Percentiles rank a stretch among this genome's conserved stretches.
Conservation (phyloP, 202 grass and related monocot species). For the Schoenoplectus tabernaemontani region DNA sequence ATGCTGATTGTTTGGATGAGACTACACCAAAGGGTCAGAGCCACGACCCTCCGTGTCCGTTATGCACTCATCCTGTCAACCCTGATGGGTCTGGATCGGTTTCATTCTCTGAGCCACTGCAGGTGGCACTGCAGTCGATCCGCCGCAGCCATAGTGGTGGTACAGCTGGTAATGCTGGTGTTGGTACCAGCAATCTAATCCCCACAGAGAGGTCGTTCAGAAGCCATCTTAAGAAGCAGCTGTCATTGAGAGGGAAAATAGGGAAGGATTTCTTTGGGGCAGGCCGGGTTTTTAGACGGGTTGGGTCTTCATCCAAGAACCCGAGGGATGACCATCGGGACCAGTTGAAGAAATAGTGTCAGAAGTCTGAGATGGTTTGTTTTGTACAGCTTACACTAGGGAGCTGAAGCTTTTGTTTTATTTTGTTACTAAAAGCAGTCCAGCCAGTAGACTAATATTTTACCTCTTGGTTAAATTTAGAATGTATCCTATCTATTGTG, state of each 20-base stretch:
- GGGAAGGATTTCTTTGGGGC: constrained; percentile 67
- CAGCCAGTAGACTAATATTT: constrained; percentile 10
- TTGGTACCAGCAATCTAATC: constrained; percentile 26
- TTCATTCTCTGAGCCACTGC: constrained; percentile 81
- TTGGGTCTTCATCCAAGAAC: constrained; percentile 39
- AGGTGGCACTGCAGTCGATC: constrained; percentile 47
- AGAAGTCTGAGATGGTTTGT: not conserved
- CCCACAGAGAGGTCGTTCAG: constrained; percentile 28
- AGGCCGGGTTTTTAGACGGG: constrained; percentile 46
- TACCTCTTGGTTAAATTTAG: constrained; percentile 9
- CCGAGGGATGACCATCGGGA: constrained; percentile 21
- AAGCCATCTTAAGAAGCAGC: constrained; percentile 66
- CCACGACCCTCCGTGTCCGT: constrained; percentile 70
- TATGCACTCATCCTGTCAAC: constrained; percentile 36
- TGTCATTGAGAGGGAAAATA: constrained; percentile 67
- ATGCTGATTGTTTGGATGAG: constrained; percentile 92
- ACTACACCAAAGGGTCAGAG: constrained; percentile 62
- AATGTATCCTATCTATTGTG: not conserved
- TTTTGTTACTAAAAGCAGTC: constrained; percentile 16
- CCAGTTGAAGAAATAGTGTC: constrained; percentile 18
- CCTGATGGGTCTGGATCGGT: constrained; percentile 33
- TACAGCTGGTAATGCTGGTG: constrained; percentile 27
- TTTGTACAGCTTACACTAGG: constrained; percentile 24
- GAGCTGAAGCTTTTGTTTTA: constrained; percentile 20
- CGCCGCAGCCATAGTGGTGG: constrained; percentile 31